These are phyloP conservation scores for Russula ochroleuca DNA, from an alignment of 768 basidiomycete species.

Conservation along the genomic window DNA sequence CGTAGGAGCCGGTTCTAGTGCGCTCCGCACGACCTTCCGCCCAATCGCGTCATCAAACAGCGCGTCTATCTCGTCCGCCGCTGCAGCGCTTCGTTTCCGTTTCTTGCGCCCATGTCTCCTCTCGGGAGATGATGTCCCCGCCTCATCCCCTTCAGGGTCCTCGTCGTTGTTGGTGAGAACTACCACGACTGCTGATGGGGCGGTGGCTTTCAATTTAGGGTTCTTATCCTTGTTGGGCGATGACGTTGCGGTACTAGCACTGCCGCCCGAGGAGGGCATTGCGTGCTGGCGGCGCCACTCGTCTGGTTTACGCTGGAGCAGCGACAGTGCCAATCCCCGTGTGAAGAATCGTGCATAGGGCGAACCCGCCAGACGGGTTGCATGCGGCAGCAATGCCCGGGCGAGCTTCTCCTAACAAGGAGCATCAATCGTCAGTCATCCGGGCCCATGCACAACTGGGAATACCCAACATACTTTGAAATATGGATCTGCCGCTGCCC, in stretches of 20 bases:
- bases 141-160: neutral
- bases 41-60: conserved; percentile 59
- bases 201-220: neutral
- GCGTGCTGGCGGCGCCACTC: conserved; percentile 80
- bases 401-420: conserved; percentile 81
- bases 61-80: conserved; percentile 68
- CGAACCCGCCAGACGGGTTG: conserved; percentile 66
- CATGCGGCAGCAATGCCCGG: conserved; percentile 66
- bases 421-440: neutral
- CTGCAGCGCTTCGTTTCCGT: conserved; percentile 46
- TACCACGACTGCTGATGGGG: neutral
- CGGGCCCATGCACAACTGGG: no score
- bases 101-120: conserved; percentile 33
- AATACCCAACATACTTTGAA: conserved; percentile 57
- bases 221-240: neutral
- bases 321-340: conserved; percentile 67
- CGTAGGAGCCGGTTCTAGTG: conserved; percentile 33
- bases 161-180: neutral
- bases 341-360: conserved; percentile 88
- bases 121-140: neutral
- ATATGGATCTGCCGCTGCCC: conserved; percentile 88
- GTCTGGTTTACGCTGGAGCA: conserved; percentile 73
- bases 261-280: conserved; percentile 22
- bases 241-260: neutral
- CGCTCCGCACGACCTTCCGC: conserved; percentile 55